Evolutionary conservation across 345 rosid species (phyloP), one percentile per base, ranked within the genome.

Genomic region (Combretum micranthum): DNA sequence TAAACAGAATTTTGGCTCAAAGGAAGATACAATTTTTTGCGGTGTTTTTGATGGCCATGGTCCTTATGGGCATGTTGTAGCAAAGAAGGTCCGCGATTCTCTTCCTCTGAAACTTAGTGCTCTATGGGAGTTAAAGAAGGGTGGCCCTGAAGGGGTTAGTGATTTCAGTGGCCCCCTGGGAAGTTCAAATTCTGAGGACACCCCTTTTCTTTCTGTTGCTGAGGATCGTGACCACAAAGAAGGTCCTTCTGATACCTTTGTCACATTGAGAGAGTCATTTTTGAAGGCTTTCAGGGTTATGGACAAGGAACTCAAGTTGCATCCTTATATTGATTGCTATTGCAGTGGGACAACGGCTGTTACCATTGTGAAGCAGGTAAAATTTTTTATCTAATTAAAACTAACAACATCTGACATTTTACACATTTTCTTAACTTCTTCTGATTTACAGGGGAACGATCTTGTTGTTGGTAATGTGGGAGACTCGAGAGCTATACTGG

Each of bases 41-140:
- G 99, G 99, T 50, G 87, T 94, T 44, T 94, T 94, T 73, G 99
- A 94, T 80, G 99, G 99, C 20, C 99, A 94, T 44, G 99, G 99
- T 49, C 99, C 99, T 0, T 83, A 69, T 58, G 99, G 99, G 61
- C 97, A 94, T 69, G 71, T 87, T 95, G 99, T 90, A 68, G 99
- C 99, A 42, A 94, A 71, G 78, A 85, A 77, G 76, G 97, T 94
- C 58, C 78, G 99, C 68, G 99, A 94, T 70, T 76, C 75, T 59
- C 97, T 94, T 75, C 99, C 99, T 20, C 75, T 74, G 64, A 90
- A 81, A 57, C 64, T 94, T 75, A 83, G 82, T 75, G 64, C 97
- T 62, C 75, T 82, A 12, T 87, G 95, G 93, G 94, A 90, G 69
- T 82, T 80, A 47, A 81, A 69, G 64, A 53, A 65, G 45, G 74